Evolutionary conservation across 768 basidiomycete genomes (phyloP), one percentile per base, ranked within the genome.

Genomic region (Suillus plorans): DNA sequence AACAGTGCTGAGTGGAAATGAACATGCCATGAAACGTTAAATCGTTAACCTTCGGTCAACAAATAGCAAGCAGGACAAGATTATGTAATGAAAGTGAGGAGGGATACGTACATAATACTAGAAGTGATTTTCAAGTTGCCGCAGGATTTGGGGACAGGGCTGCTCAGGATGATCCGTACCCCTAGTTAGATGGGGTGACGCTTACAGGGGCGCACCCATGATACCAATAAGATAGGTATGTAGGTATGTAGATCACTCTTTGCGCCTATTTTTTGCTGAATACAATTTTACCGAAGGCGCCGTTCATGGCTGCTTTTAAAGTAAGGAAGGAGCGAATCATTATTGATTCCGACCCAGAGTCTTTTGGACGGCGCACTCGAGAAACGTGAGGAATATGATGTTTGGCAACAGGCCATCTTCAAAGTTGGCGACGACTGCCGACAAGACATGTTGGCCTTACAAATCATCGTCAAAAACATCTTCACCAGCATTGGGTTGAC

Each of bases 281-380:
- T 64, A 22, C 53, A 68, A 65, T n/a, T 45, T 56, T 62, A 44
- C 39, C n/a, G 4, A 65, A 98, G 95, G 96, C 97, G 12, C 97
- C 97, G 0, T 99, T 99, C 81, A 99, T 99, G 97, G 97, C 97
- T 1, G 97, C 97, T 1, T 99, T 99, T 84, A 97, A 97, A 81
- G 97, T 99, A 25, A 86, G 92, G 63, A 97, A 98, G 74, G 90
- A 95, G 67, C 82, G 85, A 6, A 73, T 89, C 34, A 84, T 88
- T 25, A 77, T 94, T 25, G 80, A 88, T 65, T 82, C 83, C 14
- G 85, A 95, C 71, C 88, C 92, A 0, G 91, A 94, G 64, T 87
- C 88, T 95, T 34, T 74, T 94, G 59, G 85, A 89, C 34, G 86
- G 82, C n/a, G 81, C 78, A 16, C 74, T 80, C 37, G 87, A 89